Evolutionary conservation across 768 basidiomycete genomes (phyloP), one percentile per base, ranked within the genome.

Genomic region (Lactarius tabidus): DNA sequence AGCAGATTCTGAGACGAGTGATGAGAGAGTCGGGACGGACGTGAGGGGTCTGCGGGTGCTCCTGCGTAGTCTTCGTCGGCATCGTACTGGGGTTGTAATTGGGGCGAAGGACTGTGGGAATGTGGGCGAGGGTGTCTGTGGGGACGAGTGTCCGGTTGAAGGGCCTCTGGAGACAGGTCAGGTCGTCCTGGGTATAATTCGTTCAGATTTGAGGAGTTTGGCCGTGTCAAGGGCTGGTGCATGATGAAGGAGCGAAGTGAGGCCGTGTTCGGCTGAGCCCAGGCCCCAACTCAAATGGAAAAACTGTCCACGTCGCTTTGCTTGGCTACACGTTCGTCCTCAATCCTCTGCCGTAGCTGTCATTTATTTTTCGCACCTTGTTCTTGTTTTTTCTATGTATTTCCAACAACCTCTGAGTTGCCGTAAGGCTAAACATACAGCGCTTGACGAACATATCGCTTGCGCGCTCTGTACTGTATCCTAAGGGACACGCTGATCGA

Each of bases 121-220:
- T 51, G 43, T 8, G 60, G 65, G 7, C 63, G 38, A 2, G 63
- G 18, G 18, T 59, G 51, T 53, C 60, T 43, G 2, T 15, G n/a
- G 12, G 57, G 60, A 54, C 56, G 60, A 23, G 15, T 23, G 5
- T 66, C 60, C 9, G 43, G 52, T 23, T 43, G 60, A 2, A 52
- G 45, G 53, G 51, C 31, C 12, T 58, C 60, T 36, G 56, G 39
- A 36, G 23, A 57, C 0, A 20, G 6, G 48, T 64, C 63, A 38
- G 38, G 6, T n/a, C 38, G 31, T 7, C 31, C 10, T 31, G 65
- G 38, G 51, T 62, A 48, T 57, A 29, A 26, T 23, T 56, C 64
- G 12, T 65, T 67, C 29, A 67, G n/a, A 60, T 59, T 36, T 41
- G 62, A 39, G 1, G 66, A 67, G 35, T 62, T 58, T 53, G 65